A percentile compares a stretch with the other conserved stretches of the same genome.
Conservation (phyloP, 2,329 filamentous ascomycete species). For the Ophiostoma sp. region DNA sequence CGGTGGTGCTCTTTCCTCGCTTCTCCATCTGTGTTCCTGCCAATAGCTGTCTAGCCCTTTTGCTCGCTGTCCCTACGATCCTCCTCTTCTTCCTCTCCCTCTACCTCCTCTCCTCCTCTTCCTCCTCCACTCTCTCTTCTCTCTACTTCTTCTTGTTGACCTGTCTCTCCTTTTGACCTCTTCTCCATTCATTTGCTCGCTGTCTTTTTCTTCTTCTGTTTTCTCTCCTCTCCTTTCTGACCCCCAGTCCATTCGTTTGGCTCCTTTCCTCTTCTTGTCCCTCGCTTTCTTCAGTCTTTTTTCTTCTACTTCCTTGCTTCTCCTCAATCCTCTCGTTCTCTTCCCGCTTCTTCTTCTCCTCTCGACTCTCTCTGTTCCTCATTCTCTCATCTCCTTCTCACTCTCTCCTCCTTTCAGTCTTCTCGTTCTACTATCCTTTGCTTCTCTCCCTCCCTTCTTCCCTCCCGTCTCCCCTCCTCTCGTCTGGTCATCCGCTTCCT, state of each 20-base stretch:
- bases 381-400: not conserved
- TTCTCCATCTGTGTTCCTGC: constrained; percentile 15
- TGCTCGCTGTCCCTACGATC: not conserved
- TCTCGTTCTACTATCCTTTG: not conserved
- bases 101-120: constrained; percentile 23
- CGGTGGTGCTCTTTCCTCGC: constrained; percentile 10
- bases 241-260: constrained; percentile 17
- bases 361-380: not conserved
- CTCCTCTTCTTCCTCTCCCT: constrained; percentile 18
- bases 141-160: constrained; percentile 26
- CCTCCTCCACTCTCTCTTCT: constrained; percentile 24
- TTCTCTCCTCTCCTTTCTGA: constrained; percentile 19
- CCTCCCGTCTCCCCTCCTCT: not conserved
- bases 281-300: constrained; percentile 28
- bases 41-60: not conserved
- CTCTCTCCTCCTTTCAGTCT: not conserved
- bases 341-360: not conserved
- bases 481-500: not conserved
- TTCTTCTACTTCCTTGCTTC: constrained; percentile 34
- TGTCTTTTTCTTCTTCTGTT: constrained; percentile 22
- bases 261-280: constrained; percentile 26
- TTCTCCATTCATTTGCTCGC: constrained; percentile 7
- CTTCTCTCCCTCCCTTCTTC: not conserved
- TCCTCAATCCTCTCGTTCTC: not conserved
- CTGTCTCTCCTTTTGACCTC: constrained; percentile 20